Evolutionary conservation across 331 rosid genomes (phyloP), one percentile per base, ranked within the genome.

Genomic region (Cucumis variabilis): DNA sequence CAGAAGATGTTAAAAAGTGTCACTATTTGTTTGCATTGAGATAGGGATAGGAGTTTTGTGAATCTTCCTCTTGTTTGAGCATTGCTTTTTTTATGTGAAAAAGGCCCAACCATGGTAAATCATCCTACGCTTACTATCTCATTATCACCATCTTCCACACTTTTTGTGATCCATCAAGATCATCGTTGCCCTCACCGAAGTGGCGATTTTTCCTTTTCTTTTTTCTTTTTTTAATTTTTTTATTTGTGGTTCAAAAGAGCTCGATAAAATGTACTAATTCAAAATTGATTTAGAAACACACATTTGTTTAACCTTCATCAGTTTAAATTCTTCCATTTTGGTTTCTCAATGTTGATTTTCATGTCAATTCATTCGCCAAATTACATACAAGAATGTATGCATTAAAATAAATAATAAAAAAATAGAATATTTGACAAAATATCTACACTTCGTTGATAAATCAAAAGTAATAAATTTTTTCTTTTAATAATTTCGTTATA

Each of bases 21-120:
- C 65, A 50, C 44, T 15, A 51, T 78, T 46, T 51, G n/a, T 78
- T 23, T 78, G 41, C 15, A 51, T 51, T 24, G 66, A 25, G 66
- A 50, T 24, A 16, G 84, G n/a, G 84, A 51, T 24, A 24, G 14
- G 67, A 78, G 67, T 15, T 53, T 78, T 78, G 23, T 78, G 66
- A 55, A 78, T 78, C 44, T 78, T 78, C 66, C 37, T 50, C 46
- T 78, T 78, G 84, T 78, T 24, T 50, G 84, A 12, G 66, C 46
- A 51, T 78, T 78, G 13, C 46, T 72, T 78, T 51, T 51, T 9
- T 14, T 44, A 10, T 78, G 46, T 51, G n/a, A 78, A 24, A 17
- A 51, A 73, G 55, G 37, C 30, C 10, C 67, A 51, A 78, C 19
- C 16, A 78, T 78, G n/a, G 63, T 25, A 78, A 3, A 51, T 78